phyloP scores from a whole-genome alignment of 805 yeast genomes.

The Teunomyces barrocoloradensis region DNA sequence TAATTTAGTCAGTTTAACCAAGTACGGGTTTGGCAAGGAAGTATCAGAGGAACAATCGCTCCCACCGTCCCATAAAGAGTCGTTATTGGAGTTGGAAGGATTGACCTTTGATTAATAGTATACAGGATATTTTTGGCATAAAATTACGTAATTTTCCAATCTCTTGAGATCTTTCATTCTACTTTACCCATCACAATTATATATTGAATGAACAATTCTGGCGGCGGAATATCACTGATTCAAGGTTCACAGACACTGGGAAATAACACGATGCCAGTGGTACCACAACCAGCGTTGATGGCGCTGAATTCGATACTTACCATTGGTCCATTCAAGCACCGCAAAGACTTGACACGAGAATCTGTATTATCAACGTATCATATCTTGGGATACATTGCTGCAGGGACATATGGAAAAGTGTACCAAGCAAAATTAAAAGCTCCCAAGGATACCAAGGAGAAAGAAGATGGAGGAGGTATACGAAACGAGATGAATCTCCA shows the following conservation, averaged over 20 bases:
- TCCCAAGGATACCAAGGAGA: conserved; percentile 6
- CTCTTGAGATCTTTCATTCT: too few species aligned
- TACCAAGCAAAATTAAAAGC: conserved; percentile 73
- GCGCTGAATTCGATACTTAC: conserved; percentile 40
- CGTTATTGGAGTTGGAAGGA: conserved; percentile 4
- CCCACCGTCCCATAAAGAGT: not conserved
- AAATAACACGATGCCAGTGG: conserved; percentile 10
- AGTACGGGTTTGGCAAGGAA: conserved; percentile 6
- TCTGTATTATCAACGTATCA: conserved; percentile 84
- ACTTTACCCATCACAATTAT: too few species aligned
- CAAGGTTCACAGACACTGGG: not conserved
- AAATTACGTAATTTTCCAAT: not conserved
- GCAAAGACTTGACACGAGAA: conserved; percentile 61
- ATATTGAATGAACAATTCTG: not conserved
- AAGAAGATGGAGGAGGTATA: not conserved
- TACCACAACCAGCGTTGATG: conserved; percentile 29
- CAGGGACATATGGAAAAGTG: conserved; percentile 96
- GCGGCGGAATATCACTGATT: not conserved
- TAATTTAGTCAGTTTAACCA: conserved; percentile 9
- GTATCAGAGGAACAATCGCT: not conserved
- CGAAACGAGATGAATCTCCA: conserved; percentile 1
- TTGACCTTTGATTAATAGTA: not conserved
- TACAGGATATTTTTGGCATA: not conserved
- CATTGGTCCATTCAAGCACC: conserved; percentile 43
- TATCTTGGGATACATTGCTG: conserved; percentile 93